Base-by-base conservation (phyloP, 345 rosid species). In the Gossypium arboreum region DNA sequence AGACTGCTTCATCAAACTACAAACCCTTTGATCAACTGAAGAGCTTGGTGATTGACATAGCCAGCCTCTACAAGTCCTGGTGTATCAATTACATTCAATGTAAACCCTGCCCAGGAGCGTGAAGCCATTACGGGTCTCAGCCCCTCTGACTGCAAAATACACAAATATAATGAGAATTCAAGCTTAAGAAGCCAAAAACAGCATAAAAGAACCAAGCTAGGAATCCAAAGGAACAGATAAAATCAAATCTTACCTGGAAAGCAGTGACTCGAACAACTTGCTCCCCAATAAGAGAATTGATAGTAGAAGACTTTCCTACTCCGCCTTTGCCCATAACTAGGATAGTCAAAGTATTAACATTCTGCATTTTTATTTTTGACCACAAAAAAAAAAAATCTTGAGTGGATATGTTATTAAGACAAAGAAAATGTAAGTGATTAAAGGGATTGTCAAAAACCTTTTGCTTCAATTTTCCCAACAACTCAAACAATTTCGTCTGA, bases 11-110 rank as follows among this genome's bases (percentile, higher is more conserved):
- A 58, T 15, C 63, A 8, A 34, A 73, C 39, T 20, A 79, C 85
- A 2, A 52, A 92, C 97, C 93, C 84, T 83, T 92, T 92, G 77
- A 90, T 88, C 82, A 90, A 78, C 76, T 88, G 91, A 63, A 92
- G 85, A 57, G 93, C 89, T 85, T 90, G 97, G 79, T 90, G 83
- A 88, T 82, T 92, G 75, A 92, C 92, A 73, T 88, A 92, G 71
- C 97, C 97, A 77, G 90, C 94, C 81, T 92, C 97, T 76, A 92
- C 93, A 54, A 92, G 93, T 1, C 94, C 97, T 0, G 94, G 97
- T 4, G 91, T 92, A 73, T 92, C 97, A 59, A 92, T 86, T 25
- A 92, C 84, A 88, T 90, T 87, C n/a, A 92, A 79, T 2, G 94
- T 90, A 77, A 88, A 87, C 10, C 97, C 97, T 74, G 88, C 85